These are phyloP conservation scores for Dictyostelium capitatum DNA, from an alignment of 78 protist genomes.

Conservation along the genomic window DNA sequence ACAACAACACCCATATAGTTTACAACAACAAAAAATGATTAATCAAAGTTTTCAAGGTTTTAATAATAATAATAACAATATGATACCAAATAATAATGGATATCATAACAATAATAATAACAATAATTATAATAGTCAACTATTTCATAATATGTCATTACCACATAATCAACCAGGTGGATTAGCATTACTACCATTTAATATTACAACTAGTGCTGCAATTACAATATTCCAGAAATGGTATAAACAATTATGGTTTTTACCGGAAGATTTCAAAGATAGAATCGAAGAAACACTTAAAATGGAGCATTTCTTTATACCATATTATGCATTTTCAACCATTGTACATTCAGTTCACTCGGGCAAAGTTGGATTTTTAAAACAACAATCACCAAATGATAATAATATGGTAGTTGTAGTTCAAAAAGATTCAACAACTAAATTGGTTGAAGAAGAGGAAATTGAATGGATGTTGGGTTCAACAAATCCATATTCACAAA, in stretches of 20 bases:
- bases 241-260: conserved; percentile 57
- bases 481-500: conserved; percentile 40
- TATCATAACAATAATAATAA: neutral
- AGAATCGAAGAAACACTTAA: conserved; percentile 24
- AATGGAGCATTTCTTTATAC: conserved; percentile 21
- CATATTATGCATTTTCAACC: conserved; percentile 14
- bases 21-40: conserved; percentile 7
- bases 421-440: neutral
- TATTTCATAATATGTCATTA: conserved; percentile 1
- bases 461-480: conserved; percentile 52
- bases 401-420: neutral
- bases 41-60: neutral
- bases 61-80: neutral
- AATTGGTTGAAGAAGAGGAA: conserved; percentile 31
- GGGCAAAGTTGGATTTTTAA: conserved; percentile 31
- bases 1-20: neutral
- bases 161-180: conserved; percentile 71
- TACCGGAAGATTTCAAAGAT: conserved; percentile 54
- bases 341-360: conserved; percentile 21
- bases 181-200: conserved; percentile 43
- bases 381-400: conserved; percentile 8
- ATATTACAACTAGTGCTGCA: conserved; percentile 16
- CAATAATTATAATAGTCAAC: neutral
- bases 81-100: neutral
- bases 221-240: conserved; percentile 47